Conservation (phyloP, 331 rosid genomes). For the Erythrophleum ivorense region DNA sequence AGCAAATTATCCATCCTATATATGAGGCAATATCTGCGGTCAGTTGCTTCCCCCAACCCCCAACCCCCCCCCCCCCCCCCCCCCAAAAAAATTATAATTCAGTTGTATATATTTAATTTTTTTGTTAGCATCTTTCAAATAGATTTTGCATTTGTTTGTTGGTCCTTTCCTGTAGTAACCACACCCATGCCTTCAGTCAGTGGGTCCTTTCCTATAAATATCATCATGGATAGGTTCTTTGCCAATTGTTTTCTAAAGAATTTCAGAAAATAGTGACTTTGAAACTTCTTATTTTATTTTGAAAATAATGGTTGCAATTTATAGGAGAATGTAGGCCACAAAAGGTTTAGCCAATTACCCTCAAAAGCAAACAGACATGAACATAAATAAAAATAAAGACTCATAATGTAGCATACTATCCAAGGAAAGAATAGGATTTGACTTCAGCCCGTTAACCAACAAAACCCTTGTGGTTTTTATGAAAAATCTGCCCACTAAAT, state of each 20-base stretch:
- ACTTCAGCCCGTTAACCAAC: too few species aligned
- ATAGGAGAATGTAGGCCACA: too few species aligned
- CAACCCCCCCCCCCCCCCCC: conserved; percentile 14
- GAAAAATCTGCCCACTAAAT: too few species aligned
- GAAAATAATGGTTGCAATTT: too few species aligned
- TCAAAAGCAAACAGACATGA: too few species aligned
- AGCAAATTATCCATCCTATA: conserved; percentile 72
- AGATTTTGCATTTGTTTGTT: neutral
- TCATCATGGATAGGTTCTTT: neutral
- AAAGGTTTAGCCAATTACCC: too few species aligned
- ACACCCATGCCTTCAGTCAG: neutral
- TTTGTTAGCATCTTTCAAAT: conserved; percentile 21
- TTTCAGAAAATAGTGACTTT: neutral
- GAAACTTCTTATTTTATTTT: too few species aligned
- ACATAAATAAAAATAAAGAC: too few species aligned
- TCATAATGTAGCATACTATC: too few species aligned
- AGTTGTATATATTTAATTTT: conserved; percentile 16
- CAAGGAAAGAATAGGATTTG: too few species aligned
- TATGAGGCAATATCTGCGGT: conserved; percentile 58
- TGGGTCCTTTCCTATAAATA: neutral
- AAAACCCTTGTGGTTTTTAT: too few species aligned
- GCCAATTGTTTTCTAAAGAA: neutral
- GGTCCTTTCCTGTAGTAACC: neutral
- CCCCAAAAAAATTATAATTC: conserved; percentile 8
- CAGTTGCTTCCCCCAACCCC: conserved; percentile 46